Conservation (phyloP, 2,329 filamentous ascomycete species). For the Diplodia scrobiculata region DNA sequence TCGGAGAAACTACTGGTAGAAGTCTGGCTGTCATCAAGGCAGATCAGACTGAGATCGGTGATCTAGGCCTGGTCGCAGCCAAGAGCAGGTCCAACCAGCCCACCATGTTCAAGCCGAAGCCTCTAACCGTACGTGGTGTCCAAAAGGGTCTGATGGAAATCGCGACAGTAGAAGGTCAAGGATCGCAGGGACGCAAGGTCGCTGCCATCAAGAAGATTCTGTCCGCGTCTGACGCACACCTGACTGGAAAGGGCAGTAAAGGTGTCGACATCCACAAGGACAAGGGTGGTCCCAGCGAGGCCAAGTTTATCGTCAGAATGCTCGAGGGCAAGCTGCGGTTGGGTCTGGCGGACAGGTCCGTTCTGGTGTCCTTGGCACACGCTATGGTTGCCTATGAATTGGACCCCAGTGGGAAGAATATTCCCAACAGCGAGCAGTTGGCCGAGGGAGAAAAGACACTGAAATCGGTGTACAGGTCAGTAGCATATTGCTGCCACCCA, state of each 20-base stretch:
- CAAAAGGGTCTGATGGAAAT: conserved; percentile 86
- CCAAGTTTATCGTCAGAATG: conserved; percentile 90
- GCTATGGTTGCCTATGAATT: conserved; percentile 84
- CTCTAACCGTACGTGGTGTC: conserved; percentile 81
- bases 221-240: conserved; percentile 79
- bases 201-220: conserved; percentile 94
- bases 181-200: conserved; percentile 87
- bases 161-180: conserved; percentile 81
- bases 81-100: conserved; percentile 94
- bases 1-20: conserved; percentile 89
- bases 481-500: not conserved
- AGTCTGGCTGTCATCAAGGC: conserved; percentile 87
- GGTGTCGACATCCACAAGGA: conserved; percentile 81
- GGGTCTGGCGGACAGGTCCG: conserved; percentile 87
- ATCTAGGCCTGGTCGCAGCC: conserved; percentile 89
- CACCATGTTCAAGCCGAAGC: conserved; percentile 97
- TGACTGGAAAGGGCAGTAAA: conserved; percentile 65
- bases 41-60: conserved; percentile 94
- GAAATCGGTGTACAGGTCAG: conserved; percentile 83
- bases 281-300: conserved; percentile 91
- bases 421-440: conserved; percentile 73
- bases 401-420: conserved; percentile 65
- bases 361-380: conserved; percentile 85
- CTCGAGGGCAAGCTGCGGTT: conserved; percentile 91
- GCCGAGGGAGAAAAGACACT: conserved; percentile 81